Conservation (phyloP, 179 eudicot species). For the Spinacia oleracea region DNA sequence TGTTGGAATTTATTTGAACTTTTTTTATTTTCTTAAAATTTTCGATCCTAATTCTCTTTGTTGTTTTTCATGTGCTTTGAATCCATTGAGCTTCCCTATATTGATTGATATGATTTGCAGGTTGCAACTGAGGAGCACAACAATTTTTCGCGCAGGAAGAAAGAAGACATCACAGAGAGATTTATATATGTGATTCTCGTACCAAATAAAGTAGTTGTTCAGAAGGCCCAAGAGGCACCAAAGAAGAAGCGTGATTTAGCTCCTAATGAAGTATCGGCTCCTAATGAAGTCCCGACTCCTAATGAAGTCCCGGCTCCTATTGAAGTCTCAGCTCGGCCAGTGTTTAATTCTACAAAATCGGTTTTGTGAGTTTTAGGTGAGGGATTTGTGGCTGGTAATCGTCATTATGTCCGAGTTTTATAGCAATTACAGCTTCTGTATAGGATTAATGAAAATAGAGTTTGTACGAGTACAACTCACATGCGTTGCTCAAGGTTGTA, state of each 20-base stretch:
- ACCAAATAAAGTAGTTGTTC: conserved; percentile 68
- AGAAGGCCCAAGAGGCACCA: conserved; percentile 57
- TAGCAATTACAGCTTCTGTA: conserved; percentile 30
- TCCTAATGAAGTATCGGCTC: conserved; percentile 14
- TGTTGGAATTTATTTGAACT: not conserved
- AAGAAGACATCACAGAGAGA: conserved; percentile 28
- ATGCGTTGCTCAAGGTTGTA: conserved; percentile 18
- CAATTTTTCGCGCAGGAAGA: conserved; percentile 40
- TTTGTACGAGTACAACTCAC: conserved; percentile 25
- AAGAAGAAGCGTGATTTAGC: conserved; percentile 50
- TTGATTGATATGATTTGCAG: conserved; percentile 40
- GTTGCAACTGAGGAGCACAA: conserved; percentile 74
- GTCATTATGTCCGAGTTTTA: conserved; percentile 6
- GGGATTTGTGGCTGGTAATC: conserved; percentile 13
- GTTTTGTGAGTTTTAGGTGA: conserved; percentile 14
- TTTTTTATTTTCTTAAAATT: conserved; percentile 34
- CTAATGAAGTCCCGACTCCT: conserved; percentile 23
- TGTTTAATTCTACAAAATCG: conserved; percentile 17
- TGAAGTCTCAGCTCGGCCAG: conserved; percentile 28
- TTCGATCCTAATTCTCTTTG: not conserved
- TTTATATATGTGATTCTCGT: conserved; percentile 15
- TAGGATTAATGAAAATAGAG: conserved; percentile 28
- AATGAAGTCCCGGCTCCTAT: conserved; percentile 11
- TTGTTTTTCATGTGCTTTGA: not conserved
- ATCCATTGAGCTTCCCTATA: not conserved